phyloP scores from a whole-genome alignment of 1,139 yeast genomes.

The Hyphopichia pseudoburtonii region DNA sequence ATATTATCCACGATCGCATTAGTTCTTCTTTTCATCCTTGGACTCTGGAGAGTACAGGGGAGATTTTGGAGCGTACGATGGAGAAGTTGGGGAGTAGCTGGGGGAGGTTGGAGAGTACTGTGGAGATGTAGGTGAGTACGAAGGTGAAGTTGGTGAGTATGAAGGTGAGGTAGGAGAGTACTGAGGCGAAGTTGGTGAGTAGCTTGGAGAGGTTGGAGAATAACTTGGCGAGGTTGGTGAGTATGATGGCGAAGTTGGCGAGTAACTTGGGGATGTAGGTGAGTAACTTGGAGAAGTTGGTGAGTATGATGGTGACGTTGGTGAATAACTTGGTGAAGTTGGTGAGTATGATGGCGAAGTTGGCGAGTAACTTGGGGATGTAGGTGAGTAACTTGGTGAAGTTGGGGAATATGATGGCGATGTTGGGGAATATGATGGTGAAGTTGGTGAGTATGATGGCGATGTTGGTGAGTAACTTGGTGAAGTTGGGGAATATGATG shows the following conservation, averaged over 20 bases:
- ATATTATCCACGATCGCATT: too few relatives aligned
- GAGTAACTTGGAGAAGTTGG: slow-evolving; percentile 64
- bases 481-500: slow-evolving; percentile 69
- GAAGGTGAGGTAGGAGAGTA: slow-evolving; percentile 62
- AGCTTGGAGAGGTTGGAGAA: slow-evolving; percentile 59
- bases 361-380: slow-evolving; percentile 56
- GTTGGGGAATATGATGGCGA: slow-evolving; percentile 79
- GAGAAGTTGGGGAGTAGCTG: slow-evolving; percentile 45
- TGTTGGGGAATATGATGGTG: slow-evolving; percentile 71
- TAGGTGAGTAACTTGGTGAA: slow-evolving; percentile 56
- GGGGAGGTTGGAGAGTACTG: slow-evolving; percentile 26
- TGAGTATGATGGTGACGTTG: slow-evolving; percentile 62
- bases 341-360: slow-evolving; percentile 68
- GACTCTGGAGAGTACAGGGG: slow-evolving; percentile 53
- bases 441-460: slow-evolving; percentile 68
- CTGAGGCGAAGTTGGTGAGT: slow-evolving; percentile 61
- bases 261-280: slow-evolving; percentile 47
- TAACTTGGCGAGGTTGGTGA: slow-evolving; percentile 62
- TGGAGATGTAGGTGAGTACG: slow-evolving; percentile 56
- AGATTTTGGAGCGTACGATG: slow-evolving; percentile 51
- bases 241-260: slow-evolving; percentile 58
- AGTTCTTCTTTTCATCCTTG: slow-evolving; percentile 11
- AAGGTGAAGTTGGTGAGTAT: slow-evolving; percentile 54
- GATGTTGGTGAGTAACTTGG: slow-evolving; percentile 75
- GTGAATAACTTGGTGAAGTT: slow-evolving; percentile 63